phyloP scores from a whole-genome alignment of 2,329 filamentous ascomycete genomes.

The Colletotrichum falcatum region DNA sequence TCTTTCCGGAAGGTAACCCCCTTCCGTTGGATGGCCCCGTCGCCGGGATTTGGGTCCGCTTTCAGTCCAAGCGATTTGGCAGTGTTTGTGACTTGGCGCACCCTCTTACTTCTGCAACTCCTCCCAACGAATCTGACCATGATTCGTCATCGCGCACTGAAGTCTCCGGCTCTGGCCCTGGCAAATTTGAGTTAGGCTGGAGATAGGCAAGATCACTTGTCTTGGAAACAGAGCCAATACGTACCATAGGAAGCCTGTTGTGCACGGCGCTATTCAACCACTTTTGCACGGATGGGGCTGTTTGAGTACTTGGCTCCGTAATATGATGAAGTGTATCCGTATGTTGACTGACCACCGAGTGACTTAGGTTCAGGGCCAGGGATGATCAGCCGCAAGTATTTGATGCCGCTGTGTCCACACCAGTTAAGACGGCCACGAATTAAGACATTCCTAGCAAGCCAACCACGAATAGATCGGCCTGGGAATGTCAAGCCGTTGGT shows the following conservation, averaged over 20 bases:
- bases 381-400: background rate
- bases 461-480: background rate
- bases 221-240: background rate
- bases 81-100: slow-evolving; percentile 13
- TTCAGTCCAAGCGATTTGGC: slow-evolving; percentile 23
- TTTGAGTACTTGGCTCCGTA: background rate
- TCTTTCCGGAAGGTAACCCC: slow-evolving; percentile 34
- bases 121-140: slow-evolving; percentile 16
- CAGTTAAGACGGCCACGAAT: background rate
- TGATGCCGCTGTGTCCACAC: background rate
- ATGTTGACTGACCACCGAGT: background rate
- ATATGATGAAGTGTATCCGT: background rate
- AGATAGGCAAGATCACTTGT: background rate
- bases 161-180: background rate
- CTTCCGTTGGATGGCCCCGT: background rate
- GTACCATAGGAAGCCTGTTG: background rate
- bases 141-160: slow-evolving; percentile 21
- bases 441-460: background rate
- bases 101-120: background rate
- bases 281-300: background rate
- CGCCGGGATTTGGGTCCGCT: slow-evolving; percentile 10
- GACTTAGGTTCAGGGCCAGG: background rate
- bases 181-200: background rate
- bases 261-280: background rate
- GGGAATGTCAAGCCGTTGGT: background rate